A percentile compares a stretch with the other conserved stretches of the same genome.
Conservation (phyloP, 202 grass and related monocot species). For the Schoenoplectus tabernaemontani region DNA sequence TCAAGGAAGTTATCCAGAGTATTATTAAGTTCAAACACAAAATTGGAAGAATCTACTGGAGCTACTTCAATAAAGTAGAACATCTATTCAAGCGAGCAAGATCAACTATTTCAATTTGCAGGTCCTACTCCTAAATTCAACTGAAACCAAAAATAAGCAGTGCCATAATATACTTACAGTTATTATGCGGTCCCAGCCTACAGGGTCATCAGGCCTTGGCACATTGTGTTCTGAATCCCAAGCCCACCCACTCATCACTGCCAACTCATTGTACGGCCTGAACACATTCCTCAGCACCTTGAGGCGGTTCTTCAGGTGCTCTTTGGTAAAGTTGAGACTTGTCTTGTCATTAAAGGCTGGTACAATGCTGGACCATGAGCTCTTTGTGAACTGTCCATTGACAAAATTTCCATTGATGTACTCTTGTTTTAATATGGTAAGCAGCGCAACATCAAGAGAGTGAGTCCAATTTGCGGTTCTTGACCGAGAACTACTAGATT, state of each 20-base stretch:
- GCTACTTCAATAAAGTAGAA: not conserved
- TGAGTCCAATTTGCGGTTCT: conserved; percentile 32
- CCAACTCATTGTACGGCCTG: conserved; percentile 23
- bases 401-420: conserved; percentile 25
- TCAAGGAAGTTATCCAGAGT: not conserved
- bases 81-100: not conserved
- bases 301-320: conserved; percentile 26
- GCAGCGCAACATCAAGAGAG: conserved; percentile 15
- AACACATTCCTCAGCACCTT: conserved; percentile 28
- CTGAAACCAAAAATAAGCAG: not conserved
- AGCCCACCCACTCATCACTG: conserved; percentile 14
- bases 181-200: conserved; percentile 21
- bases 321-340: conserved; percentile 14
- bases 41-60: not conserved
- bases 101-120: not conserved
- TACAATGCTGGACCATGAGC: conserved; percentile 28
- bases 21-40: not conserved
- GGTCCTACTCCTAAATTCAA: not conserved
- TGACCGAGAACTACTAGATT: conserved; percentile 14
- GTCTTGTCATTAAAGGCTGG: conserved; percentile 27
- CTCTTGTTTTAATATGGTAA: conserved; percentile 33
- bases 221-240: conserved; percentile 29
- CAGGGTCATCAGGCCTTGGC: conserved; percentile 19
- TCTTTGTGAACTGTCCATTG: conserved; percentile 26
- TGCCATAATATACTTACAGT: conserved; percentile 1